phyloP scores from a whole-genome alignment of 768 basidiomycete species.

The Boletus tomentosulus region DNA sequence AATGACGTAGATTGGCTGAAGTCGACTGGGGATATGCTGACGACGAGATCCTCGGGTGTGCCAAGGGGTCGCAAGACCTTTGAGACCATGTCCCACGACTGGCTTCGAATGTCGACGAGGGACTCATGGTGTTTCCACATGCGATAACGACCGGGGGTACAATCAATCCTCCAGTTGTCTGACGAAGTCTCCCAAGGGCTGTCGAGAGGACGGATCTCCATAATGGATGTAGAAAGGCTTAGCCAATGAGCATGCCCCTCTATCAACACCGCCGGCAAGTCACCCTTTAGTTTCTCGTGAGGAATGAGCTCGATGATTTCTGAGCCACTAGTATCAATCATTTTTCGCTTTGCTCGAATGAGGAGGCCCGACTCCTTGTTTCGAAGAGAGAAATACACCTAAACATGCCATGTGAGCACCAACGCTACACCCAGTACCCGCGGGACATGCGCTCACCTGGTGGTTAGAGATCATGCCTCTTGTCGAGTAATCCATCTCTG shows the following conservation, averaged over 20 bases:
- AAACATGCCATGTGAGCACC: background rate
- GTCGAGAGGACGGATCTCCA: constrained; percentile 29
- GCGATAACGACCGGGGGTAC: constrained; percentile 3
- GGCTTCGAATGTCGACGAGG: constrained; percentile 29
- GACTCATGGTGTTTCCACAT: constrained; percentile 1
- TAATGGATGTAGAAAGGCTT: constrained; percentile 13
- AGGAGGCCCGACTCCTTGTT: background rate
- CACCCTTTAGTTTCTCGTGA: constrained; percentile 15
- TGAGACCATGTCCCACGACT: constrained; percentile 25
- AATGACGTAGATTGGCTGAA: background rate
- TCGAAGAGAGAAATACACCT: constrained; percentile 16
- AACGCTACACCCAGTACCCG: too few relatives aligned
- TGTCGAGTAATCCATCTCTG: constrained; percentile 24
- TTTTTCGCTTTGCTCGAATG: constrained; percentile 8
- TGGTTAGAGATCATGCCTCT: constrained; percentile 15
- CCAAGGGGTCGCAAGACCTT: constrained; percentile 21
- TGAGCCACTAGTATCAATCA: background rate
- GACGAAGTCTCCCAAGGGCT: constrained; percentile 21
- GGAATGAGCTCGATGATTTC: constrained; percentile 24
- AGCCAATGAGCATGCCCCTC: constrained; percentile 30
- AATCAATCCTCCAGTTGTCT: constrained; percentile 25
- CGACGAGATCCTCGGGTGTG: constrained; percentile 15
- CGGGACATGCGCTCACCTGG: constrained; percentile 5
- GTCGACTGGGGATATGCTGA: constrained; percentile 6
- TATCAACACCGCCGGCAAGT: constrained; percentile 25